These are phyloP conservation scores for Emmonsiellopsis sp. DNA, from an alignment of 2,329 filamentous ascomycete genomes.

Conservation along the genomic window DNA sequence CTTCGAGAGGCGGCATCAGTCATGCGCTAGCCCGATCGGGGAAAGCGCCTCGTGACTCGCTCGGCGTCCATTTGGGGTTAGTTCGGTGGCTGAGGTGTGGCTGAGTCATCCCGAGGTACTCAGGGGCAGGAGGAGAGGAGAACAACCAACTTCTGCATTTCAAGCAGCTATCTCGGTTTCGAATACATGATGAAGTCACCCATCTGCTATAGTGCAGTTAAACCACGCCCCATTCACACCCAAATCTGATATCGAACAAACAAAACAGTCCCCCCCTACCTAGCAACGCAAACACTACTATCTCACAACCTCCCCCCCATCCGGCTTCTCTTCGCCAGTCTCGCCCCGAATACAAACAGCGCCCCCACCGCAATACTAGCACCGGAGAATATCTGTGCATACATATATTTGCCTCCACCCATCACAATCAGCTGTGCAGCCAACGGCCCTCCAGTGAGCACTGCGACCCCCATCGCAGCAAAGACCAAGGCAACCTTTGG, in stretches of 20 bases:
- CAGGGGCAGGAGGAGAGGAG: too few species aligned
- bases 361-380: constrained; percentile 1
- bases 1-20: background rate
- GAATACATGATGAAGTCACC: too few species aligned
- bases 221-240: too few species aligned
- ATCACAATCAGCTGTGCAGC: constrained; percentile 6
- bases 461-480: constrained; percentile 4
- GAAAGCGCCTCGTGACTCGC: background rate
- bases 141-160: too few species aligned
- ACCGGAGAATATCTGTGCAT: constrained; percentile 8
- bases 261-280: too few species aligned
- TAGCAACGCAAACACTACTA: too few species aligned
- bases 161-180: too few species aligned
- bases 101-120: too few species aligned
- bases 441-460: constrained; percentile 7
- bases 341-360: constrained; percentile 4
- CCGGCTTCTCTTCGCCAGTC: constrained; percentile 7
- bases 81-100: background rate
- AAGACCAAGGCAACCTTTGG: constrained; percentile 6
- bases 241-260: too few species aligned
- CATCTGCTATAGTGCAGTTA: too few species aligned
- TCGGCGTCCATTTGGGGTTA: background rate
- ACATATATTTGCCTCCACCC: constrained; percentile 6
- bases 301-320: constrained; percentile 4
- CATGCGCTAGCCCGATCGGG: background rate